Percentiles rank a stretch among this genome's conserved stretches.
phyloP scores from a whole-genome alignment of 2,329 filamentous ascomycete species.

The Ceratocystis variospora region DNA sequence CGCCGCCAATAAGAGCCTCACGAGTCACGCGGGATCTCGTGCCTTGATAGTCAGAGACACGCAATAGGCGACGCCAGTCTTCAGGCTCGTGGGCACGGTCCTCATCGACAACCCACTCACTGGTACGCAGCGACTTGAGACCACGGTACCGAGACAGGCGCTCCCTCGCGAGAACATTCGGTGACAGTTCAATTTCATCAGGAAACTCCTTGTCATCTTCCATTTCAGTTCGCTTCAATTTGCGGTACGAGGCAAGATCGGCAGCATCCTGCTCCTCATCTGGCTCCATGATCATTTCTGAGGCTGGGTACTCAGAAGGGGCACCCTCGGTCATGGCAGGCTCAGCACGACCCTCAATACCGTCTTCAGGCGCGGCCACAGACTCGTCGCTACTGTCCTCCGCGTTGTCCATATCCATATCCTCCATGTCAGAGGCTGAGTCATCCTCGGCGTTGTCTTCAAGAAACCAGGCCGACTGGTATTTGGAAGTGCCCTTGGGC shows the following conservation, averaged over 20 bases:
- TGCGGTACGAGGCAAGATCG: conserved; percentile 69
- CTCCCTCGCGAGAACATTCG: conserved; percentile 73
- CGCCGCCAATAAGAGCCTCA: conserved; percentile 79
- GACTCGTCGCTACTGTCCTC: conserved; percentile 43
- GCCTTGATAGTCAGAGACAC: conserved; percentile 78
- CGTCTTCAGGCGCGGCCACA: conserved; percentile 64
- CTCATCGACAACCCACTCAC: conserved; percentile 77
- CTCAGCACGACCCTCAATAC: conserved; percentile 54
- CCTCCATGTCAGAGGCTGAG: conserved; percentile 63
- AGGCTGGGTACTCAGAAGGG: conserved; percentile 82
- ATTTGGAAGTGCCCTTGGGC: conserved; percentile 82
- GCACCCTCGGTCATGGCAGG: conserved; percentile 57
- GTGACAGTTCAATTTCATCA: conserved; percentile 89
- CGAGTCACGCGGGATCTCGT: conserved; percentile 62
- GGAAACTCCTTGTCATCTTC: conserved; percentile 91
- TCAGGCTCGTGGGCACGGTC: conserved; percentile 77
- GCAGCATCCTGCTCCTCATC: conserved; percentile 68
- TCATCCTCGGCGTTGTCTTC: conserved; percentile 65
- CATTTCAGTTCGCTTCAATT: conserved; percentile 63
- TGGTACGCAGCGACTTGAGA: conserved; percentile 78
- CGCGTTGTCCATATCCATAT: conserved; percentile 45
- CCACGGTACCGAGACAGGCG: conserved; percentile 76
- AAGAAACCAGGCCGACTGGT: conserved; percentile 90
- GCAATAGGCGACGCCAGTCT: conserved; percentile 75
- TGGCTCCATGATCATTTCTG: conserved; percentile 76